A percentile compares a stretch with the other conserved stretches of the same genome.
These are phyloP conservation scores for Populus hybrid DNA, from an alignment of 441 rosid species.

Conservation along the genomic window DNA sequence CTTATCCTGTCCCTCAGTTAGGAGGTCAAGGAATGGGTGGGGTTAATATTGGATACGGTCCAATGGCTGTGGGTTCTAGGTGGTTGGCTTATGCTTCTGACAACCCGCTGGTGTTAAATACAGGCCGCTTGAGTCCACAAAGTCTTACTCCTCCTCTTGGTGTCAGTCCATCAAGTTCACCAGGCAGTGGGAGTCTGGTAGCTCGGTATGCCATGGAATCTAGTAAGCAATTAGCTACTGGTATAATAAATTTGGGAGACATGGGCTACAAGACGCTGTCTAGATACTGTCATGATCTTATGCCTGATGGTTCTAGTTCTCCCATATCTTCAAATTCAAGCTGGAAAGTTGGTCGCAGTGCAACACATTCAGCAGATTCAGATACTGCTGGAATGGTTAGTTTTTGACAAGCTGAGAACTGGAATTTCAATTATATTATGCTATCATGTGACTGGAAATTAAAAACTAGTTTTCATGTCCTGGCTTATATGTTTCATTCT, in stretches of 20 bases:
- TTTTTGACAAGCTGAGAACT: slow-evolving; percentile 22
- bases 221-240: slow-evolving; percentile 82
- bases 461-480: slow-evolving; percentile 10
- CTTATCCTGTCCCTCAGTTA: slow-evolving; percentile 87
- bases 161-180: slow-evolving; percentile 95
- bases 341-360: slow-evolving; percentile 68
- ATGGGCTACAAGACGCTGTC: slow-evolving; percentile 86
- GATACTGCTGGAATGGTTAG: slow-evolving; percentile 95
- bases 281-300: slow-evolving; percentile 80
- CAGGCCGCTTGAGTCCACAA: slow-evolving; percentile 93
- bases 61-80: slow-evolving; percentile 95
- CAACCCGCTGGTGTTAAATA: slow-evolving; percentile 62
- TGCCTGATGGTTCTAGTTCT: slow-evolving; percentile 73
- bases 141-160: slow-evolving; percentile 88
- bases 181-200: slow-evolving; percentile 73
- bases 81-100: slow-evolving; percentile 98
- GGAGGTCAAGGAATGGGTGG: slow-evolving; percentile 74
- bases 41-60: slow-evolving; percentile 84
- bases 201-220: slow-evolving; percentile 98
- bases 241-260: slow-evolving; percentile 83
- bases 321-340: slow-evolving; percentile 73
- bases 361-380: slow-evolving; percentile 55
- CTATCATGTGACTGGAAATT: slow-evolving; percentile 1
- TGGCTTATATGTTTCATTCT: slow-evolving; percentile 10
- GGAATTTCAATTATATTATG: slow-evolving; percentile 11